Evolutionary conservation across 306 rosid species (phyloP).

Genomic region (Corylus heterophylla): DNA sequence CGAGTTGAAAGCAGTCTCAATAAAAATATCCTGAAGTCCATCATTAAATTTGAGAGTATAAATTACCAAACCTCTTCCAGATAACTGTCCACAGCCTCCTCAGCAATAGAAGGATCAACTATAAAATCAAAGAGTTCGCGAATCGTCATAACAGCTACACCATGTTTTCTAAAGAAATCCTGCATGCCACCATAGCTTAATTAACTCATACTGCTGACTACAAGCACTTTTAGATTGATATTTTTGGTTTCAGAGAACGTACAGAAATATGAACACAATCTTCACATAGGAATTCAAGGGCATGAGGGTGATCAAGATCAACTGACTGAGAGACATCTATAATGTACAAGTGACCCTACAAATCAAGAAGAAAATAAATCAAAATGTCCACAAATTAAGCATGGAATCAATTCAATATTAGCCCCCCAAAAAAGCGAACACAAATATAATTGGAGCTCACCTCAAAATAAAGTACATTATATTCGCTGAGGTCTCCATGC

Average conservation of each 20-base stretch:
- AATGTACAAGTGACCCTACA: slow-evolving; percentile 83
- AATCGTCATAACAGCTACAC: slow-evolving; percentile 91
- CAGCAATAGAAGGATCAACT: slow-evolving; percentile 78
- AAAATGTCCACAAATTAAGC: slow-evolving; percentile 5
- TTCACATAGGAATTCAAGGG: slow-evolving; percentile 80
- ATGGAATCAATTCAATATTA: slow-evolving; percentile 20
- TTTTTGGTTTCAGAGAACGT: slow-evolving; percentile 20
- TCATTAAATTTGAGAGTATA: slow-evolving; percentile 7
- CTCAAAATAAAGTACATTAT: slow-evolving; percentile 85
- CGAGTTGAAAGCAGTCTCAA: slow-evolving; percentile 3
- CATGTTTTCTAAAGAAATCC: slow-evolving; percentile 82
- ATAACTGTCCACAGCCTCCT: slow-evolving; percentile 70
- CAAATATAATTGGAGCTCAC: slow-evolving; percentile 29
- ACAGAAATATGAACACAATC: slow-evolving; percentile 85
- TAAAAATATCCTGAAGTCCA: slow-evolving; percentile 16
- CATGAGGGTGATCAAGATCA: slow-evolving; percentile 87
- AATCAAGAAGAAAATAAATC: slow-evolving; percentile 20
- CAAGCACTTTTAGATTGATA: background rate
- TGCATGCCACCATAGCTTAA: slow-evolving; percentile 37
- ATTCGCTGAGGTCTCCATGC: slow-evolving; percentile 95
- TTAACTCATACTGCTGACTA: slow-evolving; percentile 8
- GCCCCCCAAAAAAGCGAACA: background rate
- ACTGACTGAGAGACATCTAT: slow-evolving; percentile 96
- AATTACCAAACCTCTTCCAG: slow-evolving; percentile 68
- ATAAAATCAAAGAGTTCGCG: slow-evolving; percentile 86